Base-by-base conservation (phyloP, 352 stramenopile genomes). In the Peronospora farinosa region DNA sequence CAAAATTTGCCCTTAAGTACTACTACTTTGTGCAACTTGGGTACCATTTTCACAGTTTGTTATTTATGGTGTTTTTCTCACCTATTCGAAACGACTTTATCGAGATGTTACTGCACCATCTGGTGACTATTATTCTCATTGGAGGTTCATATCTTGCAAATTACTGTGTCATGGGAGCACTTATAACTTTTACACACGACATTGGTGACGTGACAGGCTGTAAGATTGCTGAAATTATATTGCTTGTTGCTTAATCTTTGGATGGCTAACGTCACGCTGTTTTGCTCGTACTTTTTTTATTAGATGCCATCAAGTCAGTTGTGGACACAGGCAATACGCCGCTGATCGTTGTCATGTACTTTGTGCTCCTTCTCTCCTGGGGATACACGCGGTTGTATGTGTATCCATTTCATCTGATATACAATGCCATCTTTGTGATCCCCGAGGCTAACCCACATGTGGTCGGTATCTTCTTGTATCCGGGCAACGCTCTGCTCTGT, bases 271-370 rank as follows among this genome's bases (percentile, higher is more conserved):
- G 17, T 43, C n/a, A n/a, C n/a, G n/a, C n/a, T n/a, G n/a, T n/a
- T n/a, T 5, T 37, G 15, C 33, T 9, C 58, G 45, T 30, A n/a
- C 30, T 13, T 51, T 13, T 51, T 39, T 40, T 12, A n/a, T 17
- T 44, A 86, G 76, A 87, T 40, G 71, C 53, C 6, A 85, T 87
- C 59, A 87, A 87, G 67, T 67, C 67, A 35, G 61, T 83, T 41
- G 76, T 87, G 40, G 76, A 87, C 57, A 63, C 51, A 36, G 60
- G 54, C 31, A 54, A 59, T 13, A 76, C 59, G 12, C 51, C 60
- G 8, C 39, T 76, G 13, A 35, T 69, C 3, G 53, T 45, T 23
- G 40, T 64, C 25, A 59, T 73, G 47, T 76, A 76, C 35, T 5
- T 61, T 15, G 36, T 69, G 53, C 46, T 76, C 32, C 40, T 76